These are phyloP conservation scores for Coniochaeta pulveracea DNA, from an alignment of 2,329 filamentous ascomycete genomes.

Conservation along the genomic window DNA sequence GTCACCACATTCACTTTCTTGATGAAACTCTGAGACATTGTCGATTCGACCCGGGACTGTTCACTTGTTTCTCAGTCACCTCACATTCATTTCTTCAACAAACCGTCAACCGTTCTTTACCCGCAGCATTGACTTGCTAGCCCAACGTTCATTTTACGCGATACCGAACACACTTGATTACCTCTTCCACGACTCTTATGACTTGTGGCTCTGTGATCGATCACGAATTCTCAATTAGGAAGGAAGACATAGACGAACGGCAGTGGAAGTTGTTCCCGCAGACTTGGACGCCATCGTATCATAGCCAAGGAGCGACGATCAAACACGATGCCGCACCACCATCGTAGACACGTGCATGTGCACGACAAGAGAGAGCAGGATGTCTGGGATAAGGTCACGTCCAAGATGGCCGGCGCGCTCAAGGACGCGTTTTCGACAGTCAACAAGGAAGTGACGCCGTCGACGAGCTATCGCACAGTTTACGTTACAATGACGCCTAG, in stretches of 20 bases:
- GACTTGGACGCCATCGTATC: too few relatives aligned
- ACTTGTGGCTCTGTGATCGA: too few relatives aligned
- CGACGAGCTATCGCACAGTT: constrained; percentile 18
- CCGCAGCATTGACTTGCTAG: constrained; percentile 3
- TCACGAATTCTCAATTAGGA: too few relatives aligned
- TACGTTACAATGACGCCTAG: constrained; percentile 18
- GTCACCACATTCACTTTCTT: constrained; percentile 4
- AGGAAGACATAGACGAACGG: too few relatives aligned
- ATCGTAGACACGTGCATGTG: constrained; percentile 15
- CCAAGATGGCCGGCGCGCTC: constrained; percentile 12
- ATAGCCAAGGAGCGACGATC: background rate
- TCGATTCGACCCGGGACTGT: constrained; percentile 4
- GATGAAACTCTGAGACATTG: constrained; percentile 1
- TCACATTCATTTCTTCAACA: background rate
- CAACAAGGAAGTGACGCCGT: constrained; percentile 7
- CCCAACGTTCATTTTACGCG: constrained; percentile 1
- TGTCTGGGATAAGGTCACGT: constrained; percentile 13
- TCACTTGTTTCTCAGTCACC: background rate
- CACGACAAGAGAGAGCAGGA: constrained; percentile 7
- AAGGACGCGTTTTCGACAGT: constrained; percentile 14
- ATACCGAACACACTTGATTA: background rate
- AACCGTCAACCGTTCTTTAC: background rate
- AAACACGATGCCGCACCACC: constrained; percentile 11
- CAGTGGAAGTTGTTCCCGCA: too few relatives aligned
- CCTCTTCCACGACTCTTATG: too few relatives aligned